A percentile compares a stretch with the other conserved stretches of the same genome.
Evolutionary conservation across 116 monocot species (phyloP).

Genomic region (Papilionanthe hybrid): DNA sequence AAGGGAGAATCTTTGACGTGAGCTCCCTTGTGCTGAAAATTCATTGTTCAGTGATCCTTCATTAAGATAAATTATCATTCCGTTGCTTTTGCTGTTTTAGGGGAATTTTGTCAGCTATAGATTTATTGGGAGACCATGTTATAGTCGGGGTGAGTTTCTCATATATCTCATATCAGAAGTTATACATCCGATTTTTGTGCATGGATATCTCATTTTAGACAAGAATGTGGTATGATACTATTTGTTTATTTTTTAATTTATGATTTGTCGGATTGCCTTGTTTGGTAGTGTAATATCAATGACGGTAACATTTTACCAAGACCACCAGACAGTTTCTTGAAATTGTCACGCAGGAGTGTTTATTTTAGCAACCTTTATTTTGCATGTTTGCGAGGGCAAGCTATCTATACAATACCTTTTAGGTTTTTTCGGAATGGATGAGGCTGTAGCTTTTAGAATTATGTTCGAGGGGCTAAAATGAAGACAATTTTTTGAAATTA

Average conservation of each 20-base stretch:
- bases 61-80: slow-evolving; percentile 1
- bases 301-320: not conserved
- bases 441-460: no score
- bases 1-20: slow-evolving; percentile 96
- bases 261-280: not conserved
- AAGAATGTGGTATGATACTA: not conserved
- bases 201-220: not conserved
- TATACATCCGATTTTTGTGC: not conserved
- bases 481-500: no score
- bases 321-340: not conserved
- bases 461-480: no score
- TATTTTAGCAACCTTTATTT: not conserved
- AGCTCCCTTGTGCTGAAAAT: slow-evolving; percentile 25
- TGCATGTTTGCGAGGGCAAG: not conserved
- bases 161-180: not conserved
- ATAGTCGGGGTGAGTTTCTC: slow-evolving; percentile 62
- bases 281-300: not conserved
- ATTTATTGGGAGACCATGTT: slow-evolving; percentile 48
- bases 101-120: slow-evolving; percentile 74
- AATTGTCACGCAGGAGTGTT: not conserved
- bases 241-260: not conserved
- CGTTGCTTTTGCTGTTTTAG: slow-evolving; percentile 27
- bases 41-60: not conserved
- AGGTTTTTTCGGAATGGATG: not conserved
- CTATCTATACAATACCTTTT: not conserved